Evolutionary conservation across 2,329 filamentous ascomycete species (phyloP).

Genomic region (Pyricularia sp.): DNA sequence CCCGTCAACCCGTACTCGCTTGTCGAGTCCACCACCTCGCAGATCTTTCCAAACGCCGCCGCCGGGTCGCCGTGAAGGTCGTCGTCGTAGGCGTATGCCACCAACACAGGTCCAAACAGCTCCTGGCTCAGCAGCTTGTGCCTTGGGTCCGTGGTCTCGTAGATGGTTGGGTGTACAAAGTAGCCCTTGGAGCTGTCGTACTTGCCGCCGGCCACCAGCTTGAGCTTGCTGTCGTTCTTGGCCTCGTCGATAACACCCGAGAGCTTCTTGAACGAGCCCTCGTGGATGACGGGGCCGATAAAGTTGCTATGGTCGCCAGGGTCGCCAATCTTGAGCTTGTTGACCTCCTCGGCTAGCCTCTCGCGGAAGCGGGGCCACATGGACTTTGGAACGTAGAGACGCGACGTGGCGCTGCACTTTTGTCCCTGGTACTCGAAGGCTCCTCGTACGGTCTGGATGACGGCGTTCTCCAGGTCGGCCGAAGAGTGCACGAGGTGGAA

Average conservation of each 20-base stretch:
- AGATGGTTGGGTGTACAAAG: conserved; percentile 37
- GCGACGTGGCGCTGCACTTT: conserved; percentile 40
- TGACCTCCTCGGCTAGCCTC: conserved; percentile 24
- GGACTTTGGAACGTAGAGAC: conserved; percentile 45
- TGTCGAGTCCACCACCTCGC: conserved; percentile 58
- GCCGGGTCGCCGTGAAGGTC: conserved; percentile 20
- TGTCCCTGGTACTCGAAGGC: conserved; percentile 42
- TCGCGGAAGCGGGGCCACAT: conserved; percentile 28
- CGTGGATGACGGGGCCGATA: conserved; percentile 39
- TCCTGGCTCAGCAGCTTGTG: conserved; percentile 36
- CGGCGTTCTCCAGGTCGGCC: conserved; percentile 35
- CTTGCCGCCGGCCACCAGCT: conserved; percentile 32
- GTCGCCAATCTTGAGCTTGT: conserved; percentile 20
- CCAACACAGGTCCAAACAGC: conserved; percentile 38
- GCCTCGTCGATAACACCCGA: conserved; percentile 32
- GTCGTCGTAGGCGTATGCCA: conserved; percentile 38
- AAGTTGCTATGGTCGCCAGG: conserved; percentile 26
- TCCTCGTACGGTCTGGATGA: conserved; percentile 33
- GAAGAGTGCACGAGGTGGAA: conserved; percentile 39
- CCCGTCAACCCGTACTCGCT: conserved; percentile 57
- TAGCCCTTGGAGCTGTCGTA: conserved; percentile 32
- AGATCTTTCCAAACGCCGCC: conserved; percentile 36
- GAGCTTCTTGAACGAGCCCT: conserved; percentile 34
- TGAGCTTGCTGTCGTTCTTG: conserved; percentile 30
- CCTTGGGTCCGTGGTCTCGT: conserved; percentile 27